Evolutionary conservation across 1,139 yeast genomes (phyloP).

Genomic region (Taphrina confusa): DNA sequence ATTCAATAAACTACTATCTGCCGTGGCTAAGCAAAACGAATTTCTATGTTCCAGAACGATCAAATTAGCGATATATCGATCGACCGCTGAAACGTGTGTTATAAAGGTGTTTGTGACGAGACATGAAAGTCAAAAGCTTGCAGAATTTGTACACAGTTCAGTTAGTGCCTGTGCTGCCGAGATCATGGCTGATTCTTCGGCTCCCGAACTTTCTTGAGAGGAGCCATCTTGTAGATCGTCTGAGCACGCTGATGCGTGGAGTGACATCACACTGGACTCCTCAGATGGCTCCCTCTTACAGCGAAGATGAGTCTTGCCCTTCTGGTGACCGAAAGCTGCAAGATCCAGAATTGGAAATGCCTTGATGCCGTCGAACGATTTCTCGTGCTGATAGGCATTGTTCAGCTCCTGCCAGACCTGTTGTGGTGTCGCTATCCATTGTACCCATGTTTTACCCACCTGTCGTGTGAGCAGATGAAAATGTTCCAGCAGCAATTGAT

Average conservation of each 20-base stretch:
- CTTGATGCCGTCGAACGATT: constrained; percentile 20
- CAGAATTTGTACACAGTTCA: not conserved
- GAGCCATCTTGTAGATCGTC: too few species aligned
- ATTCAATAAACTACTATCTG: too few species aligned
- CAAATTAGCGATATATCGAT: too few species aligned
- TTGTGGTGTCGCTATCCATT: constrained; percentile 19
- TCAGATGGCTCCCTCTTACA: not conserved
- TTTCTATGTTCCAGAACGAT: too few species aligned
- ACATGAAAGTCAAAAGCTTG: too few species aligned
- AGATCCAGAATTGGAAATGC: constrained; percentile 17
- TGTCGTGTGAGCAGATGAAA: not conserved
- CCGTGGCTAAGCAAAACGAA: too few species aligned
- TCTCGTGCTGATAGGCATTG: constrained; percentile 12
- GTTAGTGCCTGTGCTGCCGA: constrained; percentile 2
- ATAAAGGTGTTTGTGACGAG: too few species aligned
- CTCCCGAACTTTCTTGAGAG: too few species aligned
- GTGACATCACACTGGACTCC: not conserved
- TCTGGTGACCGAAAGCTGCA: not conserved
- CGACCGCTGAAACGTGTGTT: too few species aligned
- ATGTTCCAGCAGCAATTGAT: not conserved
- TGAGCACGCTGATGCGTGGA: not conserved
- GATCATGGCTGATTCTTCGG: not conserved
- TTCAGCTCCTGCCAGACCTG: constrained; percentile 30
- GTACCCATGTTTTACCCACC: constrained; percentile 8
- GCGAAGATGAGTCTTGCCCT: constrained; percentile 3